Evolutionary conservation across 106 monocot genomes (phyloP).

Genomic region (Dendrobium chrysotoxum): DNA sequence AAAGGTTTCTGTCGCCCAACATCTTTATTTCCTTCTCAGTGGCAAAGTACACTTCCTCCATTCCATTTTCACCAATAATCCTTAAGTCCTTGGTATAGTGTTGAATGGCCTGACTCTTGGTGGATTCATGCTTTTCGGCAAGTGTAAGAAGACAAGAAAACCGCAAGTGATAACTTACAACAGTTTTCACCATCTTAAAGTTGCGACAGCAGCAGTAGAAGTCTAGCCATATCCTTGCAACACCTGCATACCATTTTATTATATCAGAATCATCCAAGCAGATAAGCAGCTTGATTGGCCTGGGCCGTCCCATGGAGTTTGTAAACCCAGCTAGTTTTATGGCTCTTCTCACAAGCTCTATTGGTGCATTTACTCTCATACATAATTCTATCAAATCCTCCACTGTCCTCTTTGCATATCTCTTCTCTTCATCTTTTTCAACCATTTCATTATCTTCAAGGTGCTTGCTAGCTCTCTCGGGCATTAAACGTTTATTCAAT

Average conservation of each 20-base stretch:
- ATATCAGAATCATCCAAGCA: conserved; percentile 86
- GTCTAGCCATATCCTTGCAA: conserved; percentile 81
- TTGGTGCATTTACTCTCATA: conserved; percentile 78
- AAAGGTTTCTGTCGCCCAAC: conserved; percentile 73
- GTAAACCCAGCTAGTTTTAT: conserved; percentile 83
- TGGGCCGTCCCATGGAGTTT: conserved; percentile 85
- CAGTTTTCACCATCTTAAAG: conserved; percentile 79
- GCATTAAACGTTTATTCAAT: conserved; percentile 60
- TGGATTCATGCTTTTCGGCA: conserved; percentile 88
- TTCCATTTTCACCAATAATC: conserved; percentile 35
- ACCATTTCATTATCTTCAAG: conserved; percentile 35
- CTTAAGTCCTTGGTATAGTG: conserved; percentile 93
- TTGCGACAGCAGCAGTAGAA: conserved; percentile 82
- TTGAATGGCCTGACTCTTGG: conserved; percentile 69
- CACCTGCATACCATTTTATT: conserved; percentile 93
- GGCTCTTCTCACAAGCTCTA: conserved; percentile 66
- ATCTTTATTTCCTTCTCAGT: conserved; percentile 87
- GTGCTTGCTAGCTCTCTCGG: conserved; percentile 20
- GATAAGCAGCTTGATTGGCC: conserved; percentile 80
- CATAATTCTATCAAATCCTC: conserved; percentile 72
- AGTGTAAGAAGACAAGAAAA: conserved; percentile 93
- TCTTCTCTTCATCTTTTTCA: conserved; percentile 51
- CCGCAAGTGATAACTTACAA: conserved; percentile 85
- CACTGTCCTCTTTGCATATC: conserved; percentile 70
- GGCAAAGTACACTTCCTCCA: conserved; percentile 48